phyloP scores from a whole-genome alignment of 164 flowering plant species.

The Chloranthus sessilifolius region DNA sequence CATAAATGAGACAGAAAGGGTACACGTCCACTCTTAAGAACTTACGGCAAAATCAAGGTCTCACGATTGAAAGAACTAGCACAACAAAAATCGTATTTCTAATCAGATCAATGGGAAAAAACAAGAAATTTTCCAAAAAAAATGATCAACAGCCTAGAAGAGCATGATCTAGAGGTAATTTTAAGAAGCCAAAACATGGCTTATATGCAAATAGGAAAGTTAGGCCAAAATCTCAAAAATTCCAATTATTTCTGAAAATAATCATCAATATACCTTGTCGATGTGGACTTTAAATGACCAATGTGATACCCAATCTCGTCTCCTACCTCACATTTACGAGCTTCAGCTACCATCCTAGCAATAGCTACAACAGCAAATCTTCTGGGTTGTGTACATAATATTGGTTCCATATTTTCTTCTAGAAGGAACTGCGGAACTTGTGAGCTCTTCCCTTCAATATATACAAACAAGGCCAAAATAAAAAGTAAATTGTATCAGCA shows the following conservation, averaged over 20 bases:
- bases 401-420: constrained; percentile 65
- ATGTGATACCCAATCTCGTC: constrained; percentile 96
- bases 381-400: constrained; percentile 93
- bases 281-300: constrained; percentile 67
- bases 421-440: constrained; percentile 92
- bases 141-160: not conserved
- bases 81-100: not conserved
- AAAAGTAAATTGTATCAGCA: not conserved
- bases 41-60: not conserved
- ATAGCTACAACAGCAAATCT: constrained; percentile 99
- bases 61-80: not conserved
- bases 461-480: not conserved
- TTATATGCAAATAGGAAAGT: too few species aligned
- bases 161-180: not conserved
- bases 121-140: not conserved
- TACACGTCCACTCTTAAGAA: too few species aligned
- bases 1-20: too few species aligned
- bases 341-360: constrained; percentile 86
- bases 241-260: constrained; percentile 2
- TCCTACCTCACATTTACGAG: constrained; percentile 79
- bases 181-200: not conserved
- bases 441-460: constrained; percentile 79
- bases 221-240: too few species aligned
- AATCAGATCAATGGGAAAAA: too few species aligned
- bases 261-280: constrained; percentile 46